Conservation (phyloP, 2,329 filamentous ascomycete species). For the Acrodontium crateriforme region DNA sequence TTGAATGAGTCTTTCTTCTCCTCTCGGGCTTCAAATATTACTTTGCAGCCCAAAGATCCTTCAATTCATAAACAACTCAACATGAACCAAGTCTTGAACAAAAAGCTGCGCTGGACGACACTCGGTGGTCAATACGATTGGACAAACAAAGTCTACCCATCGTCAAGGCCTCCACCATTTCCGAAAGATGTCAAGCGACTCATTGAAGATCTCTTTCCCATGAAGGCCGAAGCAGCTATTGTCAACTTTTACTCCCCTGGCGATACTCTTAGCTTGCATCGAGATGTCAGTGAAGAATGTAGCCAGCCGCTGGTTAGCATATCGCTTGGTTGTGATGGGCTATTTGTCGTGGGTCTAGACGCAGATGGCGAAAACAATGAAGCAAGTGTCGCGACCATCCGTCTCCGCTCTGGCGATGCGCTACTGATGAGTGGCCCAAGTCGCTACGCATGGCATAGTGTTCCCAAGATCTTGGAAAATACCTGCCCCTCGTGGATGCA, state of each 20-base stretch:
- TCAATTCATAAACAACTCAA: conserved; percentile 60
- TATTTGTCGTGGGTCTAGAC: conserved; percentile 71
- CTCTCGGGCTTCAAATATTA: conserved; percentile 15
- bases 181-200: conserved; percentile 58
- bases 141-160: conserved; percentile 73
- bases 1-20: conserved; percentile 40
- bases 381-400: conserved; percentile 38
- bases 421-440: conserved; percentile 76
- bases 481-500: conserved; percentile 66
- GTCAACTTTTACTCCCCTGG: conserved; percentile 85
- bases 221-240: conserved; percentile 75
- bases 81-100: conserved; percentile 55
- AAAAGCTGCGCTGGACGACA: conserved; percentile 83
- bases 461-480: conserved; percentile 67
- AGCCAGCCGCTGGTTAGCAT: conserved; percentile 69
- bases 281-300: conserved; percentile 80
- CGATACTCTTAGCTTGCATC: conserved; percentile 82
- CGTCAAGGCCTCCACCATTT: conserved; percentile 53
- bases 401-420: conserved; percentile 71
- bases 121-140: conserved; percentile 94
- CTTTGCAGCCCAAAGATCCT: conserved; percentile 47
- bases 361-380: conserved; percentile 23
- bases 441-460: conserved; percentile 87
- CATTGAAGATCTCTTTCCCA: conserved; percentile 60
- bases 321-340: conserved; percentile 75